Percentiles rank a stretch among this genome's conserved stretches.
These are phyloP conservation scores for Chlorokybus atmophyticus DNA, from an alignment of 139 green algal species.

Conservation along the genomic window DNA sequence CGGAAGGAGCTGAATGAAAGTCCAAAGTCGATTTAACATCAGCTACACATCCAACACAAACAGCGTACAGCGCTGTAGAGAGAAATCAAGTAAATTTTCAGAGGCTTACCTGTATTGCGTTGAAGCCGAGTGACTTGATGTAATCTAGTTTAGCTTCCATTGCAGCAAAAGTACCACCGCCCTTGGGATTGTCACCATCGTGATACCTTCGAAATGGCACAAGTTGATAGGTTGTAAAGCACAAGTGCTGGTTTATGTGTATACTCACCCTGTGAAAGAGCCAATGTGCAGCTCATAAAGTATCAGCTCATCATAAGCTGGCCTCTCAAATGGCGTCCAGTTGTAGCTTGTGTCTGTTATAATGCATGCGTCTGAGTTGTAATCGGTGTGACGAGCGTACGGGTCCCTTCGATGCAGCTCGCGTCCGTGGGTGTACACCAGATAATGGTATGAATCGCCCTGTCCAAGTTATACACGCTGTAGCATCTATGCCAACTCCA, in stretches of 20 bases:
- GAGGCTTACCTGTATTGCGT: slow-evolving; percentile 25
- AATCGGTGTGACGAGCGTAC: slow-evolving; percentile 31
- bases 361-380: slow-evolving; percentile 27
- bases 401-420: slow-evolving; percentile 19
- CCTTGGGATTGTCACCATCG: neutral
- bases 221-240: too few species aligned
- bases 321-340: slow-evolving; percentile 10
- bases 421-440: slow-evolving; percentile 5
- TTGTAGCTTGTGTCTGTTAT: slow-evolving; percentile 27
- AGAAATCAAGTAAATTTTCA: neutral
- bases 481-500: too few species aligned
- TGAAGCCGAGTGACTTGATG: slow-evolving; percentile 28
- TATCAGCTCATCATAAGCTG: slow-evolving; percentile 24
- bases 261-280: slow-evolving; percentile 40
- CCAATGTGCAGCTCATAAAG: slow-evolving; percentile 62
- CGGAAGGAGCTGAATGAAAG: slow-evolving; percentile 42
- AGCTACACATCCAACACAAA: slow-evolving; percentile 1
- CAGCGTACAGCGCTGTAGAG: too few species aligned
- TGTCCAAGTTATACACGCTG: neutral
- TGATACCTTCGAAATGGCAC: too few species aligned
- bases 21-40: neutral
- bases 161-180: slow-evolving; percentile 10
- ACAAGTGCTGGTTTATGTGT: too few species aligned
- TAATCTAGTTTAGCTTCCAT: slow-evolving; percentile 19
- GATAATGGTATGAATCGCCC: slow-evolving; percentile 19